These are phyloP conservation scores for Serendipita vermifera DNA, from an alignment of 768 basidiomycete genomes.

Conservation along the genomic window DNA sequence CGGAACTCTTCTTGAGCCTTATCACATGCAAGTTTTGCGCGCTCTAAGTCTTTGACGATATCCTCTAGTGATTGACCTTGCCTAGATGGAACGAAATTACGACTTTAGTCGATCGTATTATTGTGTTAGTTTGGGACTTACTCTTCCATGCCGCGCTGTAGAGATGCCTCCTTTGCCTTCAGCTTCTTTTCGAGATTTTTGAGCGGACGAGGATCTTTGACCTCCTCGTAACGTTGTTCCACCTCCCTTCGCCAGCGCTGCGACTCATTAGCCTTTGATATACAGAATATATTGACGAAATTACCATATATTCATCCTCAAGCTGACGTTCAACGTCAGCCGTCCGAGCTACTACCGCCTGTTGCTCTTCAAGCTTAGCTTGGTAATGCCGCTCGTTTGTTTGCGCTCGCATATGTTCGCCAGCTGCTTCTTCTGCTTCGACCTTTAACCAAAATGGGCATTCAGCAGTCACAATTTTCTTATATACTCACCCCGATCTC, in stretches of 20 bases:
- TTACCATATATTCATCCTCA: slow-evolving; percentile 50
- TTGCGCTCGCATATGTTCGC: slow-evolving; percentile 38
- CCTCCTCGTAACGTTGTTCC: slow-evolving; percentile 42
- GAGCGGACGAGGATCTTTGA: slow-evolving; percentile 44
- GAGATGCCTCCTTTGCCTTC: slow-evolving; percentile 46
- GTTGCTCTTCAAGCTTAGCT: slow-evolving; percentile 41
- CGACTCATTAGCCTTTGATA: background rate
- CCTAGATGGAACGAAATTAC: slow-evolving; percentile 24
- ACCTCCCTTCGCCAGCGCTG: slow-evolving; percentile 59
- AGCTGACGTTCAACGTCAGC: slow-evolving; percentile 38
- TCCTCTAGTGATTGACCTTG: slow-evolving; percentile 70
- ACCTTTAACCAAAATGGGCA: too few relatives aligned
- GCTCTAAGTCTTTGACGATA: slow-evolving; percentile 57
- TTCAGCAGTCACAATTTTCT: too few relatives aligned
- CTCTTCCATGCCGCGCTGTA: slow-evolving; percentile 56
- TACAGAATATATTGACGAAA: slow-evolving; percentile 14
- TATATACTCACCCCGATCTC: slow-evolving; percentile 36
- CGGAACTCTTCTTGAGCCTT: slow-evolving; percentile 50
- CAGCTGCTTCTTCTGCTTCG: slow-evolving; percentile 37
- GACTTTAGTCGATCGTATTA: slow-evolving; percentile 8
- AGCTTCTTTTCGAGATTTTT: slow-evolving; percentile 47
- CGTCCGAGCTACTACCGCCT: slow-evolving; percentile 31
- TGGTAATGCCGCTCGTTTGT: slow-evolving; percentile 35
- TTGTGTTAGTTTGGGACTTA: slow-evolving; percentile 21
- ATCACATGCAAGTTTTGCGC: slow-evolving; percentile 44